Percentiles rank a stretch among this genome's conserved stretches.
These are phyloP conservation scores for Aspergillus olivimuriae DNA, from an alignment of 495 filamentous ascomycete species.

Conservation along the genomic window DNA sequence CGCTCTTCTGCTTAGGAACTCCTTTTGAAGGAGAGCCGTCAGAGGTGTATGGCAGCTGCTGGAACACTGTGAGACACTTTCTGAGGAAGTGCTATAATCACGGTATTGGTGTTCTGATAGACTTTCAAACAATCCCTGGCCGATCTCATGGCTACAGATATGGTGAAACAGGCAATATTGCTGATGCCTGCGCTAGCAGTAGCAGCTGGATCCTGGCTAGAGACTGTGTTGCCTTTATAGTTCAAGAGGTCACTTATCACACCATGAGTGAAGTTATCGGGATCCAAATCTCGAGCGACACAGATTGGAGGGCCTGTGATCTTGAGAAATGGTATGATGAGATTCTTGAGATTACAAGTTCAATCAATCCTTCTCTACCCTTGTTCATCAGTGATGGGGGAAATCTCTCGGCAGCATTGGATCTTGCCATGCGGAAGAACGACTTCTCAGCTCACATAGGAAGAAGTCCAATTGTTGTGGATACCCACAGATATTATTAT, in stretches of 20 bases:
- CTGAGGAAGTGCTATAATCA: slow-evolving; percentile 29
- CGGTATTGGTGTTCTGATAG: slow-evolving; percentile 47
- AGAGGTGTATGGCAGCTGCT: slow-evolving; percentile 43
- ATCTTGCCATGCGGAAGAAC: slow-evolving; percentile 25
- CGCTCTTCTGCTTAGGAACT: slow-evolving; percentile 39
- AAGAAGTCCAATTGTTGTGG: slow-evolving; percentile 44
- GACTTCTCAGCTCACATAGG: slow-evolving; percentile 1
- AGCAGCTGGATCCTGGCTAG: slow-evolving; percentile 28
- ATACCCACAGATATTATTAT: slow-evolving; percentile 54
- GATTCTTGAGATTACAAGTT: slow-evolving; percentile 32
- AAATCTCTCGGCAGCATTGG: slow-evolving; percentile 33
- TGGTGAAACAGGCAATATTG: slow-evolving; percentile 38
- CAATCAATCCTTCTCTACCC: slow-evolving; percentile 41
- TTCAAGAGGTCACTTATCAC: slow-evolving; percentile 26
- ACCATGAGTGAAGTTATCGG: slow-evolving; percentile 41
- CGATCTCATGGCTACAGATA: slow-evolving; percentile 41
- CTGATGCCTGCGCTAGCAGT: slow-evolving; percentile 35
- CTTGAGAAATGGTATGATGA: slow-evolving; percentile 50
- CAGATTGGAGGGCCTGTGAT: slow-evolving; percentile 33
- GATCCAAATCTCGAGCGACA: slow-evolving; percentile 49
- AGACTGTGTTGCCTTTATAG: slow-evolving; percentile 37
- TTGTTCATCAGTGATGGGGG: slow-evolving; percentile 51
- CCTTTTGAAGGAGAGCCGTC: slow-evolving; percentile 35
- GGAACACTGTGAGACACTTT: slow-evolving; percentile 35
- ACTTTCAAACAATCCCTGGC: slow-evolving; percentile 51